Evolutionary conservation across 1,284 basidiomycete species (phyloP), one percentile per base, ranked within the genome.

Genomic region (Stereum hirsutum): DNA sequence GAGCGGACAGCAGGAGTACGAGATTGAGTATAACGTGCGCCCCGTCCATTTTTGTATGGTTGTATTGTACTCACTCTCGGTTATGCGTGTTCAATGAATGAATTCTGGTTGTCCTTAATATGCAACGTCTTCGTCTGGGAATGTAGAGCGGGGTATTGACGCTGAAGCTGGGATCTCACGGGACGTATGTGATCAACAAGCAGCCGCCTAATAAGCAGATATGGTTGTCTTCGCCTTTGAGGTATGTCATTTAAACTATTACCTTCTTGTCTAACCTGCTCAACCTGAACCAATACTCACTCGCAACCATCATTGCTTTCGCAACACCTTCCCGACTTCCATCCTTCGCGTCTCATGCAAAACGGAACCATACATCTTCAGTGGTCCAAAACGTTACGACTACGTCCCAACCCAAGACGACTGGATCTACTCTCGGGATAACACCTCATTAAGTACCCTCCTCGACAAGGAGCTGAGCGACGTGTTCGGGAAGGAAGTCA

Each of bases 121-220:
- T n/a, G n/a, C n/a, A n/a, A n/a, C n/a, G n/a, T n/a, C n/a, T n/a
- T n/a, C n/a, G 8, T 49, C 68, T 31, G 27, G 17, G 36, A n/a
- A 11, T 39, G 37, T 58, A 90, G 87, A 79, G 81, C 52, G 95
- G 95, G 20, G 95, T 99, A 25, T 66, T 99, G 46, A 99, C 91
- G 2, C 75, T 98, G 41, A 72, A 74, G 38, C 70, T 97, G 15
- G 92, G 88, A 27, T 69, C 75, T 6, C 70, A 86, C 49, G 94
- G 94, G 15, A 98, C 90, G n/a, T 99, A 97, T 66, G 95, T 98
- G 32, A 89, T 99, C 68, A 99, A 99, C 69, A 99, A 99, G 71
- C 95, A 99, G 63, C 95, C 95, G 7, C 95, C 96, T 5, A 98
- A 98, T 60, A 92, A 93, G 64, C 96, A 99, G 62, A 98, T 99